phyloP scores from a whole-genome alignment of 2,329 filamentous ascomycete genomes.

The Didymella segeticola region DNA sequence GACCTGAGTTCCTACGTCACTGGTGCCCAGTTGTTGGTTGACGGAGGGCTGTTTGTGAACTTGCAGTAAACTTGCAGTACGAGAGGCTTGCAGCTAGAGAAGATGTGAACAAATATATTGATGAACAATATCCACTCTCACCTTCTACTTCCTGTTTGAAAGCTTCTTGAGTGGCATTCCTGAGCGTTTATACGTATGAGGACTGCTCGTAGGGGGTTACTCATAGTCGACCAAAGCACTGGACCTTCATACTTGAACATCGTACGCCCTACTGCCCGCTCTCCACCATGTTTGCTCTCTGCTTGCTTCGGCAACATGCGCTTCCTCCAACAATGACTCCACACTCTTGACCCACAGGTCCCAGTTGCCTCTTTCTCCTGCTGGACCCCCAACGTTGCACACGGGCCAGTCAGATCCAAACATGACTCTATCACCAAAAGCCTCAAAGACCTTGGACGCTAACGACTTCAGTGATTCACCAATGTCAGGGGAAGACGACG shows the following conservation, averaged over 20 bases:
- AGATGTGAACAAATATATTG: background rate
- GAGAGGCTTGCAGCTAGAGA: too few relatives aligned
- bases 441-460: conserved; percentile 62
- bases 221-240: too few relatives aligned
- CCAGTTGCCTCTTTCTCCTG: conserved; percentile 68
- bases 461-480: conserved; percentile 30
- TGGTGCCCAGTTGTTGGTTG: conserved; percentile 82
- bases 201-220: too few relatives aligned
- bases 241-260: conserved; percentile 7
- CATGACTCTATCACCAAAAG: conserved; percentile 78
- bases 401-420: conserved; percentile 96
- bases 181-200: background rate
- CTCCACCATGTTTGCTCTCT: conserved; percentile 73
- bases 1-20: conserved; percentile 67
- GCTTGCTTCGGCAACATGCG: conserved; percentile 64
- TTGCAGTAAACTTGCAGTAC: conserved; percentile 50
- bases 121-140: background rate
- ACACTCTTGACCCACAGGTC: conserved; percentile 76
- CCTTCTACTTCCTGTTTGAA: too few relatives aligned
- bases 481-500: conserved; percentile 8
- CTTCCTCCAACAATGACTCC: conserved; percentile 63
- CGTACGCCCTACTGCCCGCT: conserved; percentile 76
- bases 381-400: conserved; percentile 72
- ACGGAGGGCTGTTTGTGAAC: conserved; percentile 90
- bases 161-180: background rate